Evolutionary conservation across 331 rosid genomes (phyloP), one percentile per base, ranked within the genome.

Genomic region (Acacia pycnantha): DNA sequence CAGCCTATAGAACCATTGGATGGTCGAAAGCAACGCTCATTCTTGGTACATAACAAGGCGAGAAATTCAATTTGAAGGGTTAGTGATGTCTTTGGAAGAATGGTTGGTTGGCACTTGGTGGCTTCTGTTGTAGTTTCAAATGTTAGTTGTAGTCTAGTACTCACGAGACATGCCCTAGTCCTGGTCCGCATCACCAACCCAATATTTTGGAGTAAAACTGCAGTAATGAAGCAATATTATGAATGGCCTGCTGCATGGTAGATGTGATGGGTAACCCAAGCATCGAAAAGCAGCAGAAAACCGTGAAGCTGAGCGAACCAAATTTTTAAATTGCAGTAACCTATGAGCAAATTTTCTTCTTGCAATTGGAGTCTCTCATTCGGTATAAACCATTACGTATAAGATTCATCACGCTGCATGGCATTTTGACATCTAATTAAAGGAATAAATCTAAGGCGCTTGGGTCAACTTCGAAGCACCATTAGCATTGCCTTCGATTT

Each of bases 1-100:
- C 90, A 88, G 86, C 87, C 73, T 35, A 73, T 44, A 48, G 88
- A 90, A 74, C 59, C 83, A 14, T 22, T 41, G 73, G 85, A 85
- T 67, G 89, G 88, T 85, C 90, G 82, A 73, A 76, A 71, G 65
- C 84, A 74, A 64, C 83, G 79, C 41, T 75, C 87, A 21, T 78
- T 88, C 66, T 82, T 84, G 22, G 44, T 56, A 53, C 10, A 22
- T 22, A 70, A n/a, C 79, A 70, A 81, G 84, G 90, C 83, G 73
- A 27, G 75, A 26, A 59, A 4, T n/a, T 48, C 56, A 37, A 2
- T 15, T 14, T 61, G 41, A 6, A 14, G 19, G 58, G 54, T 37
- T 54, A 1, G 7, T 8, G 24, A 8, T 66, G 43, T 66, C 43
- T 29, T 29, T 29, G 40, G 46, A 66, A 33, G 71, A 66, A 66